These are phyloP conservation scores for Pyracantha coccinea DNA, from an alignment of 331 rosid genomes.

Conservation along the genomic window DNA sequence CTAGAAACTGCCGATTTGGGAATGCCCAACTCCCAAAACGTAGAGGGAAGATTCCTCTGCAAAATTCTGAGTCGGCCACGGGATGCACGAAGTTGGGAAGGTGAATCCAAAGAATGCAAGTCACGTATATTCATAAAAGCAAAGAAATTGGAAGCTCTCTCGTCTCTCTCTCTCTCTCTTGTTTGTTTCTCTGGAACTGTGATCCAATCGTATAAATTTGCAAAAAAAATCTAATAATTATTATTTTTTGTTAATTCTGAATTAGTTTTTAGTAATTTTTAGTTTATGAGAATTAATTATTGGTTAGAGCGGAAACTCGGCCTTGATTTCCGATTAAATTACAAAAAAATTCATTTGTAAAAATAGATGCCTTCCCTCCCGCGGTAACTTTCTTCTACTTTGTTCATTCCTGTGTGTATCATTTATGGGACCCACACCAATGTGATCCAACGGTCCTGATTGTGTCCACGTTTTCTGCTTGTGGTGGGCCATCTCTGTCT, in stretches of 20 bases:
- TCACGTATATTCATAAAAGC: neutral
- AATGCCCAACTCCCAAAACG: neutral
- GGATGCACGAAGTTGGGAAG: neutral
- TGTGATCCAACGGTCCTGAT: neutral
- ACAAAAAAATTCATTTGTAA: too few relatives aligned
- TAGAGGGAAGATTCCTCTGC: neutral
- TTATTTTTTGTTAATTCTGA: neutral
- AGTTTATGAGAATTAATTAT: neutral
- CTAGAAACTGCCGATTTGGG: neutral
- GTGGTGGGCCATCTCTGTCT: neutral
- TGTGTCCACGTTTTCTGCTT: neutral
- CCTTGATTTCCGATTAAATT: constrained; percentile 20
- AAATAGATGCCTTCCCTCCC: neutral
- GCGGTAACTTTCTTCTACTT: neutral
- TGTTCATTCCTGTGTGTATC: neutral
- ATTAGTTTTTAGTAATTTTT: neutral
- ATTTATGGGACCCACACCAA: neutral
- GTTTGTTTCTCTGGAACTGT: neutral
- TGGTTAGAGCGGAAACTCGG: constrained; percentile 22
- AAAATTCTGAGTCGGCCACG: neutral
- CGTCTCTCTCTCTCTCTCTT: neutral
- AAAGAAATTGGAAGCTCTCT: neutral
- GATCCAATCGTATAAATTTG: neutral
- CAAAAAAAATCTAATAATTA: neutral
- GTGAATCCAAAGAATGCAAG: neutral